Percentiles rank a stretch among this genome's conserved stretches.
phyloP scores from a whole-genome alignment of 1,284 basidiomycete species.

The Cerioporus squamosus region DNA sequence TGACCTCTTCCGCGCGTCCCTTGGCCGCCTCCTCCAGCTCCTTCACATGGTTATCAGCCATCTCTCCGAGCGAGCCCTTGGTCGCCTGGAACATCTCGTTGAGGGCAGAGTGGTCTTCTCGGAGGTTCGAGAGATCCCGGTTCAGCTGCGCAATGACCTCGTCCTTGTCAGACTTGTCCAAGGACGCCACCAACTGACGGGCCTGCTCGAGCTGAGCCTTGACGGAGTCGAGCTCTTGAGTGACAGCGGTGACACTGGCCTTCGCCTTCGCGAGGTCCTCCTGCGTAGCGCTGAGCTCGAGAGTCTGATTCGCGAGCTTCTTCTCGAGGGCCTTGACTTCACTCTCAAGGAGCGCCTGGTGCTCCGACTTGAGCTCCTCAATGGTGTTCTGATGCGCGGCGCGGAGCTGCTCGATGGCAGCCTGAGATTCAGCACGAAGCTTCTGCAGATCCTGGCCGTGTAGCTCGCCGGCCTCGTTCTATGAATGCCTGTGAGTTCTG shows the following conservation, averaged over 20 bases:
- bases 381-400: slow-evolving; percentile 61
- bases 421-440: slow-evolving; percentile 67
- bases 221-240: slow-evolving; percentile 56
- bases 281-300: slow-evolving; percentile 81
- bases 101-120: slow-evolving; percentile 66
- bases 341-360: slow-evolving; percentile 58
- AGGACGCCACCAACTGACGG: slow-evolving; percentile 44
- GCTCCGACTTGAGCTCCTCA: slow-evolving; percentile 64
- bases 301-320: slow-evolving; percentile 58
- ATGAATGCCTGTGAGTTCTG: slow-evolving; percentile 4
- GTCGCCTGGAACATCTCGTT: slow-evolving; percentile 66
- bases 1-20: slow-evolving; percentile 69
- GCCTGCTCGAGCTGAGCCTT: slow-evolving; percentile 68
- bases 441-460: slow-evolving; percentile 74
- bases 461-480: slow-evolving; percentile 68
- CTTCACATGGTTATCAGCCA: slow-evolving; percentile 66
- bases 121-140: slow-evolving; percentile 59
- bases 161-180: slow-evolving; percentile 51
- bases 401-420: slow-evolving; percentile 70
- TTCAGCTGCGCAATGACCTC: slow-evolving; percentile 59
- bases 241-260: slow-evolving; percentile 51
- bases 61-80: slow-evolving; percentile 70
- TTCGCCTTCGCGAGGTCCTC: slow-evolving; percentile 82
- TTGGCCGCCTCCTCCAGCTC: slow-evolving; percentile 77
- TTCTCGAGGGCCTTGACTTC: slow-evolving; percentile 66